These are phyloP conservation scores for Colletotrichum sp. DNA, from an alignment of 2,329 filamentous ascomycete species.

Conservation along the genomic window DNA sequence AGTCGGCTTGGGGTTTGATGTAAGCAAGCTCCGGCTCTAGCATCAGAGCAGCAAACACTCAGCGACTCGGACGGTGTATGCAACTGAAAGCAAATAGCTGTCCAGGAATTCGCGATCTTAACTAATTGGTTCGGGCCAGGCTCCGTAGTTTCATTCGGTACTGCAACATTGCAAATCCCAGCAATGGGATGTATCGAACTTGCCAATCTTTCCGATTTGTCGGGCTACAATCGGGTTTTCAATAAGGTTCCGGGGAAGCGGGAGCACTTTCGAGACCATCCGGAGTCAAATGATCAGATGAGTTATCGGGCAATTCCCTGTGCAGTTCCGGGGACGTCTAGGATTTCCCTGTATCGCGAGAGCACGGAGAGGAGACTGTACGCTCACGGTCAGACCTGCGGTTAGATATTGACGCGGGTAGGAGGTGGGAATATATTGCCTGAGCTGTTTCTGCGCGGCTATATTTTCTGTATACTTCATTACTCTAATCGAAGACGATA, in stretches of 20 bases:
- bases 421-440: not conserved
- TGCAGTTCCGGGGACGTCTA: not conserved
- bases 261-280: not conserved
- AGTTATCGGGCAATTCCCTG: not conserved
- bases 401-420: not conserved
- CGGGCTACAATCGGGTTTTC: not conserved
- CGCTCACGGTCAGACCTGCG: not conserved
- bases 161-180: not conserved
- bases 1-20: not conserved
- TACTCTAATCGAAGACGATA: too few species aligned
- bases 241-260: not conserved
- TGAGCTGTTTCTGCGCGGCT: too few species aligned
- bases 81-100: not conserved
- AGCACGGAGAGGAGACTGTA: not conserved
- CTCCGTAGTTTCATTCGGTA: not conserved
- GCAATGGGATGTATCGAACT: not conserved
- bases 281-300: not conserved
- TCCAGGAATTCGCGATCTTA: not conserved
- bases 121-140: not conserved
- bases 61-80: not conserved
- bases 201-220: not conserved
- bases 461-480: rapidly evolving
- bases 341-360: not conserved
- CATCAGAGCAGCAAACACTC: not conserved
- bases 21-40: not conserved